These are phyloP conservation scores for Blastocystis hominis DNA, from an alignment of 352 stramenopile genomes.

Conservation along the genomic window DNA sequence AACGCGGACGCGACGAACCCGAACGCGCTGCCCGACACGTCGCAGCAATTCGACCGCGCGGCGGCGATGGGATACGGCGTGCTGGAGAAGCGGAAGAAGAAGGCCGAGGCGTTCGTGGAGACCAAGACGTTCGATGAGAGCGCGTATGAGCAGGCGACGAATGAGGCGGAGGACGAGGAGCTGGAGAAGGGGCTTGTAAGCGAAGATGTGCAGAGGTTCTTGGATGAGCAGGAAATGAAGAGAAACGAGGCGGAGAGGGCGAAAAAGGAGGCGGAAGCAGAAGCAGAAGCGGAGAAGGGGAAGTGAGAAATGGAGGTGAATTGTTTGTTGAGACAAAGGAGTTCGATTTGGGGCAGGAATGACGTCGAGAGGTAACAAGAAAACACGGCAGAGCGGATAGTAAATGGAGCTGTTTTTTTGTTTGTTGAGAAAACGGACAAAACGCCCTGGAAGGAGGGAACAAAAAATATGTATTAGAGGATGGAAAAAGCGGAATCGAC, in stretches of 20 bases:
- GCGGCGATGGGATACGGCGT: conserved; percentile 23
- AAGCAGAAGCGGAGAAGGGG: background rate
- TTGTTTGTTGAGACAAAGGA: background rate
- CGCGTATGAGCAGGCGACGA: conserved; percentile 24
- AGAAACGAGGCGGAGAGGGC: background rate
- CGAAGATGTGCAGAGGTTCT: background rate
- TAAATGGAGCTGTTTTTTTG: too few relatives aligned
- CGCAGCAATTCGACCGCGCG: conserved; percentile 30
- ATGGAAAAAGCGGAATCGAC: background rate
- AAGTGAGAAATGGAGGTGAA: background rate
- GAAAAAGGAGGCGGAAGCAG: background rate
- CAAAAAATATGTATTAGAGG: background rate
- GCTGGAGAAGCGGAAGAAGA: conserved; percentile 15
- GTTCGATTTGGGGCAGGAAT: too few relatives aligned
- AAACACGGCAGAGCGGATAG: too few relatives aligned
- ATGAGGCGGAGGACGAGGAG: conserved; percentile 21
- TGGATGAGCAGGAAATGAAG: background rate
- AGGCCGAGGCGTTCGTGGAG: conserved; percentile 20
- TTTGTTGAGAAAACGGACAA: background rate
- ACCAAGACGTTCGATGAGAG: background rate
- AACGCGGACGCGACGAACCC: background rate
- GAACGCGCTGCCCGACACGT: conserved; percentile 38
- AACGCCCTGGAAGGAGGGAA: background rate
- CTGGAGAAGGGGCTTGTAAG: background rate
- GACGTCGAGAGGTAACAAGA: too few relatives aligned